Evolutionary conservation across 176 grass and related monocot genomes (phyloP).

Genomic region (Phyllostachys edulis): DNA sequence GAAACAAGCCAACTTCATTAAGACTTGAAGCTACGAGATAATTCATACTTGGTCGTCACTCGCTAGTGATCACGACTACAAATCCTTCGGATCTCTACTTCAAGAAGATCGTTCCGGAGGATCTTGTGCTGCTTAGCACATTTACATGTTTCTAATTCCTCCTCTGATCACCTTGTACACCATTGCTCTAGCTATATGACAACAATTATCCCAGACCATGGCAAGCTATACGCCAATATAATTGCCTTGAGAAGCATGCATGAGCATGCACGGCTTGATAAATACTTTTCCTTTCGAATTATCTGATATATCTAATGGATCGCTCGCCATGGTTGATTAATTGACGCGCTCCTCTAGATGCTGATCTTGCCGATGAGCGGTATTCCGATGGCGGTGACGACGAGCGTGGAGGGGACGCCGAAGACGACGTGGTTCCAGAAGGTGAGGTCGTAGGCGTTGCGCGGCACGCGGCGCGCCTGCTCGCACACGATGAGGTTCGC

Average conservation of each 20-base stretch:
- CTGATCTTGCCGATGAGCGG: slow-evolving; percentile 68
- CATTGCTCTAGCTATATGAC: background rate
- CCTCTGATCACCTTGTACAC: background rate
- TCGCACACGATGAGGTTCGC: slow-evolving; percentile 99
- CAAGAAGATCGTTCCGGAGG: background rate
- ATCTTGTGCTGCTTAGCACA: background rate
- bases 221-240: slow-evolving; percentile 8
- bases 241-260: background rate
- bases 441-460: slow-evolving; percentile 66
- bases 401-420: slow-evolving; percentile 73
- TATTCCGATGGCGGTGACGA: slow-evolving; percentile 80
- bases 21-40: background rate
- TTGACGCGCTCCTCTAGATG: background rate
- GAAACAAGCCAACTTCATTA: background rate
- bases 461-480: slow-evolving; percentile 72
- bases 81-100: background rate
- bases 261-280: background rate
- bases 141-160: background rate
- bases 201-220: background rate
- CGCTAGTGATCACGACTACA: background rate
- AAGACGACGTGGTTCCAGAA: slow-evolving; percentile 84
- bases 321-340: background rate
- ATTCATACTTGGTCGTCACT: background rate
- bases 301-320: background rate
- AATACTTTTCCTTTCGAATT: background rate